Conservation (phyloP, 1,284 basidiomycete genomes). For the Puccinia triticina region DNA sequence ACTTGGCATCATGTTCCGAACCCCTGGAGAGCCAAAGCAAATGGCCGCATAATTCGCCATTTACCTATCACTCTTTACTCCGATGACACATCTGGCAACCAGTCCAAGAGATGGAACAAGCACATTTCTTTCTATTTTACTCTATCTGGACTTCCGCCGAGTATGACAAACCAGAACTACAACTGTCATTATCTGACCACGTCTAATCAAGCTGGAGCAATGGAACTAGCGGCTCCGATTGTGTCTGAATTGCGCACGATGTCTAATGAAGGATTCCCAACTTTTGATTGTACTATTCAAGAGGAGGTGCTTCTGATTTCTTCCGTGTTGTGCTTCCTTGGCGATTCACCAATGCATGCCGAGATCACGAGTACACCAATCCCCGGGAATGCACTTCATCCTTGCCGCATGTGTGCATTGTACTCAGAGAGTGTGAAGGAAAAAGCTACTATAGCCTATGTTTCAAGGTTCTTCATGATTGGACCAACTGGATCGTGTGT, state of each 20-base stretch:
- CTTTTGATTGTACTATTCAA: background rate
- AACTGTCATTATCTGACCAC: background rate
- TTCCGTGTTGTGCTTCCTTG: background rate
- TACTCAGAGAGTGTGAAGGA: background rate
- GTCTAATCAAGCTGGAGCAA: background rate
- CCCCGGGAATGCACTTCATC: background rate
- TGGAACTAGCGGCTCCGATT: constrained; percentile 15
- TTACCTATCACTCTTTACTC: background rate
- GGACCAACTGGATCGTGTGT: background rate
- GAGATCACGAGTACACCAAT: background rate
- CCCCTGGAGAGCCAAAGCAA: background rate
- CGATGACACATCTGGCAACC: background rate
- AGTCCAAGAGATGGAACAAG: constrained; percentile 27
- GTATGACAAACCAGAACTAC: constrained; percentile 1
- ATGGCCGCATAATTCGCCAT: background rate
- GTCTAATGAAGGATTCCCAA: background rate
- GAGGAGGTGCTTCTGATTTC: background rate
- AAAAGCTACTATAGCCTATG: background rate
- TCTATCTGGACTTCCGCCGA: background rate
- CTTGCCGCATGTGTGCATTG: background rate
- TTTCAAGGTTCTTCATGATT: background rate
- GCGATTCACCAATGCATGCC: constrained; percentile 4
- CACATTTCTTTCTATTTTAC: constrained; percentile 12
- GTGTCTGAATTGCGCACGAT: background rate
- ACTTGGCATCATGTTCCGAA: background rate